Evolutionary conservation across 768 basidiomycete genomes (phyloP).

Genomic region (Leucocoprinus leucothites): DNA sequence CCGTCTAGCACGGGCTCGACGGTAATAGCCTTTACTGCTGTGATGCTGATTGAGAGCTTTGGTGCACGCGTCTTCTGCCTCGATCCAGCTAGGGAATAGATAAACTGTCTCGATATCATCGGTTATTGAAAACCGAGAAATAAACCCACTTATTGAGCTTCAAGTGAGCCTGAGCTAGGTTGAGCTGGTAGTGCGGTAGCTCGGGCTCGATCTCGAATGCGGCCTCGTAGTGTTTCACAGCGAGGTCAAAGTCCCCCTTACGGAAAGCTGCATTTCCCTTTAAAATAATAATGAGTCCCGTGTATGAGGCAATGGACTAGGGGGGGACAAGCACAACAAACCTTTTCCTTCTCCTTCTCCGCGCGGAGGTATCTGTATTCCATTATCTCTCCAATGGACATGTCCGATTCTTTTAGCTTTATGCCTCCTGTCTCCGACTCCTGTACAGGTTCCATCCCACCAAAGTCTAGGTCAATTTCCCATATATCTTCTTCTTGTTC

Average conservation of each 20-base stretch:
- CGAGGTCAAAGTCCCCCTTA: slow-evolving; percentile 51
- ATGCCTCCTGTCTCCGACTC: slow-evolving; percentile 43
- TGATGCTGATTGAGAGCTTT: slow-evolving; percentile 60
- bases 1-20: slow-evolving; percentile 63
- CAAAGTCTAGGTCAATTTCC: slow-evolving; percentile 70
- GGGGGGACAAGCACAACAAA: slow-evolving; percentile 23
- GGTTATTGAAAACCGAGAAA: too few relatives aligned
- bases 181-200: slow-evolving; percentile 72
- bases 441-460: slow-evolving; percentile 19
- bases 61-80: slow-evolving; percentile 70
- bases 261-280: slow-evolving; percentile 73
- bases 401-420: slow-evolving; percentile 42
- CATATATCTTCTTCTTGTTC: slow-evolving; percentile 76
- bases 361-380: slow-evolving; percentile 71
- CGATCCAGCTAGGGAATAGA: slow-evolving; percentile 52
- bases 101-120: not conserved
- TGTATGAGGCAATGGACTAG: not conserved
- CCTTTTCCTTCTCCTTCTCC: slow-evolving; percentile 69
- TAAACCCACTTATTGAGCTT: slow-evolving; percentile 69
- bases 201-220: slow-evolving; percentile 69
- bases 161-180: slow-evolving; percentile 71
- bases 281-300: not conserved
- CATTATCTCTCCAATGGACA: slow-evolving; percentile 74
- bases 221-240: slow-evolving; percentile 54
- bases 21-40: slow-evolving; percentile 67